phyloP scores from a whole-genome alignment of 2,329 filamentous ascomycete species.

The Exophiala sp. region DNA sequence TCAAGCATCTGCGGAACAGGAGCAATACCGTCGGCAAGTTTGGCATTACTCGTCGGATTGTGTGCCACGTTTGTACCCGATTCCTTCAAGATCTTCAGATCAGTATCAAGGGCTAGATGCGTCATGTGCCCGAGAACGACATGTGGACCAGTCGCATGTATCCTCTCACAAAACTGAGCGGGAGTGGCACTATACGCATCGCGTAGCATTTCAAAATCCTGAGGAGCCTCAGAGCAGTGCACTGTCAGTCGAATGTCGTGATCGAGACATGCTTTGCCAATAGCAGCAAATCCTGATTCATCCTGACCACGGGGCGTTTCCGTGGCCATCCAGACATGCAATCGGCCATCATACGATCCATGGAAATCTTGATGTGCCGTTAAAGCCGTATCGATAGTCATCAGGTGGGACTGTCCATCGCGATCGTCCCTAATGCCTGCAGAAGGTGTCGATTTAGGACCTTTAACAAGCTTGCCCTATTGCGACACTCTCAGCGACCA shows the following conservation, averaged over 20 bases:
- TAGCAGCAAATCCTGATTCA: no score
- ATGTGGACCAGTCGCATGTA: not conserved
- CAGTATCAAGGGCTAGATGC: not conserved
- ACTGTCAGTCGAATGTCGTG: not conserved
- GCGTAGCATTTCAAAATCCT: not conserved
- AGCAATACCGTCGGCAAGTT: not conserved
- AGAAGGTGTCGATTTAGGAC: no score
- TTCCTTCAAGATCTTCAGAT: not conserved
- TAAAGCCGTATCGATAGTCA: no score
- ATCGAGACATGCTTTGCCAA: not conserved
- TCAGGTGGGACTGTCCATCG: no score
- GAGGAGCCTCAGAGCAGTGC: not conserved
- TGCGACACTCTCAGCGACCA: no score
- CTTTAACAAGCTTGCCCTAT: no score
- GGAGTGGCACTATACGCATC: not conserved
- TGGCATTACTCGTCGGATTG: not conserved
- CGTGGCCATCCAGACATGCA: not conserved
- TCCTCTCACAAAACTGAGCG: not conserved
- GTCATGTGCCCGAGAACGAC: not conserved
- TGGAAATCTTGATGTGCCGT: not conserved
- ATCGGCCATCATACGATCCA: not conserved
- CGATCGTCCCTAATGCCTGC: no score
- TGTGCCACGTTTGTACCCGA: not conserved
- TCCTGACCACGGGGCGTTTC: not conserved
- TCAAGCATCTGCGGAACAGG: conserved; percentile 35